Evolutionary conservation across 2,329 filamentous ascomycete species (phyloP).

Genomic region (Colletotrichum endophyticum): DNA sequence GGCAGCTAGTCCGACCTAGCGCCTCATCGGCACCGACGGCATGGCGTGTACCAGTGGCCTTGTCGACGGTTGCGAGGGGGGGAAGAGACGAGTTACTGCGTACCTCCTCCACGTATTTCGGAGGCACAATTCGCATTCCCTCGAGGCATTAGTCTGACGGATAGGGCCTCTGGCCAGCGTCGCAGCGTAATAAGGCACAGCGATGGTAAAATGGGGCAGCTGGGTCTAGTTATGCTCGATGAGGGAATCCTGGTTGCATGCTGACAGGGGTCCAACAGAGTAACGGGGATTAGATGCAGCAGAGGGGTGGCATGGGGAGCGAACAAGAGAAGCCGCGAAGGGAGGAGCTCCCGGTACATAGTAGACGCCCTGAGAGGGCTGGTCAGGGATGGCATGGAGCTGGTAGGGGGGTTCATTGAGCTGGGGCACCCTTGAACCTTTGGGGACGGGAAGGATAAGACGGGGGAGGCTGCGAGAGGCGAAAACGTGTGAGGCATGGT

Average conservation of each 20-base stretch:
- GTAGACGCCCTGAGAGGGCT: conserved; percentile 5
- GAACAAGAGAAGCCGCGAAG: conserved; percentile 10
- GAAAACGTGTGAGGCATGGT: conserved; percentile 22
- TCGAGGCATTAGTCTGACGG: conserved; percentile 14
- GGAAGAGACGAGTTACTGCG: not conserved
- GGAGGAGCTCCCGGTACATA: not conserved
- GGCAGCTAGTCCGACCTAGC: conserved; percentile 9
- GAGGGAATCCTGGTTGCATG: conserved; percentile 20
- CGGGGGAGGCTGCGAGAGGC: conserved; percentile 17
- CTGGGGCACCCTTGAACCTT: conserved; percentile 12
- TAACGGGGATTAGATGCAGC: not conserved
- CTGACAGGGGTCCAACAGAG: conserved; percentile 8
- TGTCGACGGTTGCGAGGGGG: conserved; percentile 6
- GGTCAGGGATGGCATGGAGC: conserved; percentile 9
- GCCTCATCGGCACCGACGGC: conserved; percentile 19
- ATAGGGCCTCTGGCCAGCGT: conserved; percentile 14
- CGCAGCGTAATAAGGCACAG: conserved; percentile 19
- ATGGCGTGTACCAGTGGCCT: conserved; percentile 15
- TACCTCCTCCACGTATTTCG: not conserved
- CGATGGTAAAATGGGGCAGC: conserved; percentile 13
- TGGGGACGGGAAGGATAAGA: conserved; percentile 23
- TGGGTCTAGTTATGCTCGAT: conserved; percentile 17
- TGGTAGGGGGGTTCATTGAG: not conserved
- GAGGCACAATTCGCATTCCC: conserved; percentile 13
- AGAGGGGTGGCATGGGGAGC: conserved; percentile 6